Evolutionary conservation across 257 asterid species (phyloP), one percentile per base, ranked within the genome.

Genomic region (Thymus quinquecostatus): DNA sequence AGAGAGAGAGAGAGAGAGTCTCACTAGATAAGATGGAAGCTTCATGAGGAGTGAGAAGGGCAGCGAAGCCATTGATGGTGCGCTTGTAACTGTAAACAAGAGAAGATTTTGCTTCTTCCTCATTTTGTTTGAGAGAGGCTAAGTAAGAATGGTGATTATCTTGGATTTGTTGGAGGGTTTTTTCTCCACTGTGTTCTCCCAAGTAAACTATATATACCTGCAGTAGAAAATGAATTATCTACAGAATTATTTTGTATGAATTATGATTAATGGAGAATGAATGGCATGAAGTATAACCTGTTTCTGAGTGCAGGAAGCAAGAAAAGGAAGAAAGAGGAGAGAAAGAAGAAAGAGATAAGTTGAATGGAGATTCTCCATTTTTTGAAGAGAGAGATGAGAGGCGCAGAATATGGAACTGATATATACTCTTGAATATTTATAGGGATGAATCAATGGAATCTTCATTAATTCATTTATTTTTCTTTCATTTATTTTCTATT

Each of bases 11-110:
- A 43, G 29, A 11, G 2, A 9, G n/a, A 13, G 32, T 10, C 68
- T 56, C 27, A 88, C 98, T 70, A 34, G 97, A 89, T 11, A 91
- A 79, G 47, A 56, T 75, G 36, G 83, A 78, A 55, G 97, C 97
- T 85, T 94, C 87, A 6, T 71, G 56, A 2, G 84, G 71, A 9
- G 97, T 81, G 75, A 94, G 97, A 64, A 79, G 60, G 1, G 96
- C 97, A 2, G 97, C 96, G 40, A 94, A 94, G 77, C 98, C 98
- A 77, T 94, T 91, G 90, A 94, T 82, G 82, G 89, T 84, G 73
- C 82, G 82, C 77, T 89, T 94, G 83, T 94, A 94, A 74, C 98
- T 91, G 63, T 94, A 94, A 75, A 94, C 45, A 65, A 94, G 95
- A 48, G 96, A 94, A 59, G 92, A 77, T 74, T 55, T 84, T 47